Conservation (phyloP, 2,329 filamentous ascomycete species). For the Fusarium sp. region DNA sequence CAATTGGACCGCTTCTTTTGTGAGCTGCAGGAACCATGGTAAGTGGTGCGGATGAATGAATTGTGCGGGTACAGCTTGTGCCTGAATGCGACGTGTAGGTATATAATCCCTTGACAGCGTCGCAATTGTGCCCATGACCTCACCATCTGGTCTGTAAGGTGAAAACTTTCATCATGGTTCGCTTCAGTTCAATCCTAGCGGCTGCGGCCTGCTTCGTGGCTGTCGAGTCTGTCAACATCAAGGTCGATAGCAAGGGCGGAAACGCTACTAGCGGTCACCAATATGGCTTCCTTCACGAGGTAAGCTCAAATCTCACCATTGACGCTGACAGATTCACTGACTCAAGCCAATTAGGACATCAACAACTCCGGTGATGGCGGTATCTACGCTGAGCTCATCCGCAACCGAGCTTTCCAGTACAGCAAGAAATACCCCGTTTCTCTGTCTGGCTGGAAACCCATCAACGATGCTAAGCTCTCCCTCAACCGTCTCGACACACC, state of each 20-base stretch:
- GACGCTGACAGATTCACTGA: rapidly evolving
- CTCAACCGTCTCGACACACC: slow-evolving; percentile 60
- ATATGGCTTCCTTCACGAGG: slow-evolving; percentile 60
- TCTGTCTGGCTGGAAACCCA: slow-evolving; percentile 58
- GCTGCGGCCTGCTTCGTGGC: slow-evolving; percentile 26
- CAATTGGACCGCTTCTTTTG: slow-evolving; percentile 33
- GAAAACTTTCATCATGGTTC: slow-evolving; percentile 26
- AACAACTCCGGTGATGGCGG: slow-evolving; percentile 78
- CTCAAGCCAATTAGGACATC: slow-evolving; percentile 60
- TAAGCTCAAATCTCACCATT: slow-evolving; percentile 18
- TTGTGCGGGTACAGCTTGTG: background rate
- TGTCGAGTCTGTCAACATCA: slow-evolving; percentile 50
- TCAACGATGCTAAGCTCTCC: slow-evolving; percentile 57
- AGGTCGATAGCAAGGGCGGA: slow-evolving; percentile 52
- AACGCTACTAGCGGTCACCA: slow-evolving; percentile 58
- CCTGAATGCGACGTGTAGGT: background rate
- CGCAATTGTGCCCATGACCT: background rate
- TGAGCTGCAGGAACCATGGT: background rate
- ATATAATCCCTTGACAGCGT: background rate
- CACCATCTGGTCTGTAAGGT: background rate
- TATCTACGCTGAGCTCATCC: slow-evolving; percentile 77
- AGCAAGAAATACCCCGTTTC: slow-evolving; percentile 55
- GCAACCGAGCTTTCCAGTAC: slow-evolving; percentile 76
- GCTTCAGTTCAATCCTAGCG: slow-evolving; percentile 31
- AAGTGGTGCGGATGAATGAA: slow-evolving; percentile 8